These are phyloP conservation scores for Albizia julibrissin DNA, from an alignment of 306 rosid genomes.

Conservation along the genomic window DNA sequence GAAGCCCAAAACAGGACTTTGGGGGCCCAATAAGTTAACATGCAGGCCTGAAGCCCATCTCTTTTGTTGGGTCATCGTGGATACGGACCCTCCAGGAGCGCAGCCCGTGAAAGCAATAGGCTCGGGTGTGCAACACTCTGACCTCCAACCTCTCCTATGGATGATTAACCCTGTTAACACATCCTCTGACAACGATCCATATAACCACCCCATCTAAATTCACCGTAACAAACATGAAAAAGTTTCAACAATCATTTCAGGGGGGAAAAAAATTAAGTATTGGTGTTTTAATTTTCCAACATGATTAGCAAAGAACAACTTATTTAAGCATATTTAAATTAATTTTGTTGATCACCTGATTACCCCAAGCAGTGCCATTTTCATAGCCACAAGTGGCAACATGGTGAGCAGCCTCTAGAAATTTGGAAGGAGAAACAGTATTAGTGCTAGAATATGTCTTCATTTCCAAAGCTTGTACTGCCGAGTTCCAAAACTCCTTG, in stretches of 20 bases:
- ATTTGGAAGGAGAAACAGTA: neutral
- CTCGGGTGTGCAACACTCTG: conserved; percentile 39
- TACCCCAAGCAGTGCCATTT: conserved; percentile 63
- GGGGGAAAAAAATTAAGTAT: neutral
- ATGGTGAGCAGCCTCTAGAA: conserved; percentile 43
- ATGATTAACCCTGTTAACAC: conserved; percentile 53
- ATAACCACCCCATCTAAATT: conserved; percentile 39
- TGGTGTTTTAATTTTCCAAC: too few relatives aligned
- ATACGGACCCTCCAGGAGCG: conserved; percentile 45
- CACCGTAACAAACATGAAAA: neutral
- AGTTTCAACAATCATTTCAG: neutral
- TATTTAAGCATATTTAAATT: neutral
- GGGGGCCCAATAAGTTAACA: conserved; percentile 48
- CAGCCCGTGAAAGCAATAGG: conserved; percentile 63
- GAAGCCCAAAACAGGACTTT: conserved; percentile 50
- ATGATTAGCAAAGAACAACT: too few relatives aligned
- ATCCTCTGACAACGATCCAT: conserved; percentile 67
- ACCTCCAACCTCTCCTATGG: conserved; percentile 68
- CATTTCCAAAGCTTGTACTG: conserved; percentile 40
- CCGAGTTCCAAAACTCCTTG: conserved; percentile 39
- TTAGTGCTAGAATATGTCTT: neutral
- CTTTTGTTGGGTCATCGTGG: conserved; percentile 52
- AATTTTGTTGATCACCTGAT: conserved; percentile 36
- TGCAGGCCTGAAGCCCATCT: conserved; percentile 65
- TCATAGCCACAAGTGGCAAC: conserved; percentile 58